Percentiles rank a stretch among this genome's conserved stretches.
These are phyloP conservation scores for Eucalyptus regnans DNA, from an alignment of 345 rosid genomes.

Conservation along the genomic window DNA sequence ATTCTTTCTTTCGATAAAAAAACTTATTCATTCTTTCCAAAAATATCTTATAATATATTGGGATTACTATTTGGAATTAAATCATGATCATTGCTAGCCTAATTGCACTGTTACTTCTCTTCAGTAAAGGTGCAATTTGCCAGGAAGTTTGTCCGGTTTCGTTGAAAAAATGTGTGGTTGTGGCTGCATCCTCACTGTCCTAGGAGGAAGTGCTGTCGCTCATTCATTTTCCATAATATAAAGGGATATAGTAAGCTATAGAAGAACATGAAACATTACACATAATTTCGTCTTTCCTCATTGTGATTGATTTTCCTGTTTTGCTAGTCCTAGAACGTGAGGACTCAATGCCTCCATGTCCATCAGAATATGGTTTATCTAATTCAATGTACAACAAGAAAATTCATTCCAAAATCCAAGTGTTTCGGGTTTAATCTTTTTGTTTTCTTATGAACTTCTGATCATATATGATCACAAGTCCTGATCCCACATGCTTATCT, in stretches of 20 bases:
- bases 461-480: background rate
- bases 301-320: background rate
- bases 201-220: background rate
- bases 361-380: background rate
- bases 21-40: background rate
- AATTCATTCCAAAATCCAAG: background rate
- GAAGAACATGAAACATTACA: background rate
- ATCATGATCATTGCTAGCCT: background rate
- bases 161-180: background rate
- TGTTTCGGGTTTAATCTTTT: background rate
- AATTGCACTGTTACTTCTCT: background rate
- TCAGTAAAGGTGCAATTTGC: background rate
- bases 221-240: background rate
- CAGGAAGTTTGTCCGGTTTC: background rate
- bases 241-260: background rate
- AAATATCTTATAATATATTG: background rate
- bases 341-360: background rate
- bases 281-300: background rate
- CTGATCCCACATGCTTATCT: background rate
- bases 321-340: background rate
- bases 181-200: background rate
- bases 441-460: background rate
- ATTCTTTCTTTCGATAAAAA: background rate
- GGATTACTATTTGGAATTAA: background rate
- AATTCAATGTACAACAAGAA: background rate